Conservation (phyloP, 2,329 filamentous ascomycete species). For the Fusarium nanum region DNA sequence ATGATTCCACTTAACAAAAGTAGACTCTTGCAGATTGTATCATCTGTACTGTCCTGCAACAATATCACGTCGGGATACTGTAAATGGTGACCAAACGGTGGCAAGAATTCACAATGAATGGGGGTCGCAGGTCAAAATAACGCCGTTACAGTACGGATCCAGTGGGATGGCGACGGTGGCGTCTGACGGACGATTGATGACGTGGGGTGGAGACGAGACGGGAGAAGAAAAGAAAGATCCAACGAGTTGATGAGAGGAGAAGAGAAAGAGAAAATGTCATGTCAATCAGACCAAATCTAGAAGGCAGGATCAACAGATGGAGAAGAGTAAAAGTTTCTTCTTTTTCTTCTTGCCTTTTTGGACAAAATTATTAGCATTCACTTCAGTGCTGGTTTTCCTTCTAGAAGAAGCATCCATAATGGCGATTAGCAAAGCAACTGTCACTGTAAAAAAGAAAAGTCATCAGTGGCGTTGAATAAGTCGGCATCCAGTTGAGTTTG, state of each 20-base stretch:
- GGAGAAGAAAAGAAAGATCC: not conserved
- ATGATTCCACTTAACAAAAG: not conserved
- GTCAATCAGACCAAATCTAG: not conserved
- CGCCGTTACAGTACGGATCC: constrained; percentile 34
- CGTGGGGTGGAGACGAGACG: constrained; percentile 34
- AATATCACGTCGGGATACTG: not conserved
- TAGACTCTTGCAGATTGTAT: not conserved
- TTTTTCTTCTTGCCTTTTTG: constrained; percentile 3
- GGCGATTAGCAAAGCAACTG: constrained; percentile 7
- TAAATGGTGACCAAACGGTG: constrained; percentile 29
- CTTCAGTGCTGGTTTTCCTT: not conserved
- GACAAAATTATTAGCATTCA: not conserved
- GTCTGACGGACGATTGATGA: constrained; percentile 40
- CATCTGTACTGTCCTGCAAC: not conserved
- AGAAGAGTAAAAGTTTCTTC: not conserved
- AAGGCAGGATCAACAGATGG: not conserved
- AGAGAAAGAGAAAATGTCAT: not conserved
- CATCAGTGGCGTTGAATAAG: constrained; percentile 8
- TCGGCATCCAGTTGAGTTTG: constrained; percentile 9
- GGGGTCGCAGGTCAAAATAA: constrained; percentile 8
- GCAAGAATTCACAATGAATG: constrained; percentile 19
- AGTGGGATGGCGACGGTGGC: constrained; percentile 40
- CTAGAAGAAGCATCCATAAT: not conserved
- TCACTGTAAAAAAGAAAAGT: not conserved
- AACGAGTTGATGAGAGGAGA: constrained; percentile 5